Conservation (phyloP, 495 filamentous ascomycete genomes). For the Penicillium bialowiezense region DNA sequence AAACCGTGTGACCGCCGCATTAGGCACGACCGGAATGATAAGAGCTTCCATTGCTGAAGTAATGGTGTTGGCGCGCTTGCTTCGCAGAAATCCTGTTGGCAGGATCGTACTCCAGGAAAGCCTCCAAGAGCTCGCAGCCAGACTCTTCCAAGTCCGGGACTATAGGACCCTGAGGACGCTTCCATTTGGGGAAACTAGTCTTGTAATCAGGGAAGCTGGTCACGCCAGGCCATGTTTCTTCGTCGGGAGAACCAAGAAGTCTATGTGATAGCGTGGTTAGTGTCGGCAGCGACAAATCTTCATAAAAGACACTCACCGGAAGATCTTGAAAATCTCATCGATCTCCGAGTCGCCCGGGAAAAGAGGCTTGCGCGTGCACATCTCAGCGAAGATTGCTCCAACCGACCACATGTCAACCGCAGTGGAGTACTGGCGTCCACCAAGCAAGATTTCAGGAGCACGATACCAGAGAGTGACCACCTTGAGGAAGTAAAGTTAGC, state of each 20-base stretch:
- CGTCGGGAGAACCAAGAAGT: conserved; percentile 84
- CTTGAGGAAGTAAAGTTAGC: conserved; percentile 29
- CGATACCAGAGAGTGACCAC: conserved; percentile 98
- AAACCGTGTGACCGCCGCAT: too few species aligned
- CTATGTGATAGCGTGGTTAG: conserved; percentile 38
- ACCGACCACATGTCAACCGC: conserved; percentile 99
- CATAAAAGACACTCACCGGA: conserved; percentile 59
- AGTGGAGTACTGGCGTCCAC: conserved; percentile 94
- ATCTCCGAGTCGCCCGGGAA: conserved; percentile 99
- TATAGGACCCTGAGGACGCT: conserved; percentile 60
- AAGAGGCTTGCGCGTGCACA: conserved; percentile 97
- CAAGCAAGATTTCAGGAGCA: conserved; percentile 91
- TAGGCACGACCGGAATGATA: too few species aligned
- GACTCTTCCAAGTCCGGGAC: conserved; percentile 62
- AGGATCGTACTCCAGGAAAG: conserved; percentile 89
- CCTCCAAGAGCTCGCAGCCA: conserved; percentile 85
- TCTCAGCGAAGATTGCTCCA: conserved; percentile 99
- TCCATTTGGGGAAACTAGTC: conserved; percentile 92
- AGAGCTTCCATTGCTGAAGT: too few species aligned
- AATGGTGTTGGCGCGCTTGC: conserved; percentile 86
- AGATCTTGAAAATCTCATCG: conserved; percentile 99
- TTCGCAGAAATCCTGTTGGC: conserved; percentile 91
- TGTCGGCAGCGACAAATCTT: background rate
- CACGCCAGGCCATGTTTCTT: conserved; percentile 89
- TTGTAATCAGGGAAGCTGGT: conserved; percentile 99